Base-by-base conservation (phyloP, 2,329 filamentous ascomycete genomes). In the Calonectria hongkongensis region DNA sequence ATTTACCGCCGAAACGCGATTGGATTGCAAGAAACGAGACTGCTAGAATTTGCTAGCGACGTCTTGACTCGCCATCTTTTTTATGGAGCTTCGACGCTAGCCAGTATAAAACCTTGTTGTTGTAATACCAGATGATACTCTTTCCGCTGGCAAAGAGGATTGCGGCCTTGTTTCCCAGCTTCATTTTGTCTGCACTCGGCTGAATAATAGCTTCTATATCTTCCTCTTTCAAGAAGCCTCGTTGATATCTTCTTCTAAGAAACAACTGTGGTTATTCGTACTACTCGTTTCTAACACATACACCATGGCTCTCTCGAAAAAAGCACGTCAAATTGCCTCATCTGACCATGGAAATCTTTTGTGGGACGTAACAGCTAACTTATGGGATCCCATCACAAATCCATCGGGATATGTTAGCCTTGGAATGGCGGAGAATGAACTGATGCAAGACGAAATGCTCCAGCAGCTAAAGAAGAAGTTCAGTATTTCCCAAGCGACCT, bases 401-500 rank as follows among this genome's bases (percentile, higher is more conserved):
- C 33, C 54, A 4, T 41, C 12, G 1, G 54, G 54, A 2, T 58
- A 58, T 27, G 33, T 39, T 4, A 58, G 54, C 2, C 54, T 58
- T 4, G 54, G 54, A 18, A 58, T 58, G 54, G 54, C 54, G 7
- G 54, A 58, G 30, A 58, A 58, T 21, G 54, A 58, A 21, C 18
- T 58, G n/a, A 58, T 58, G 54, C 54, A 58, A 58, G 54, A 58
- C 6, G 54, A 58, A 27, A 58, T 58, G 54, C 18, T 39, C 0
- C 33, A 58, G 12, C n/a, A 58, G 39, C 36, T 58, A 39, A n/a
- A 39, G 54, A 27, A 27, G 39, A 58, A 41, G 18, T 39, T 58
- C 3, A 9, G 33, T 5, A 58, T 58, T 25, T 41, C 54, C 6
- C 33, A 41, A 41, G 39, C 21, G 9, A 5, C 54, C 9, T 30